Evolutionary conservation across 164 flowering plant genomes (phyloP), one percentile per base, ranked within the genome.

Genomic region (Tetrastigma voinierianum): DNA sequence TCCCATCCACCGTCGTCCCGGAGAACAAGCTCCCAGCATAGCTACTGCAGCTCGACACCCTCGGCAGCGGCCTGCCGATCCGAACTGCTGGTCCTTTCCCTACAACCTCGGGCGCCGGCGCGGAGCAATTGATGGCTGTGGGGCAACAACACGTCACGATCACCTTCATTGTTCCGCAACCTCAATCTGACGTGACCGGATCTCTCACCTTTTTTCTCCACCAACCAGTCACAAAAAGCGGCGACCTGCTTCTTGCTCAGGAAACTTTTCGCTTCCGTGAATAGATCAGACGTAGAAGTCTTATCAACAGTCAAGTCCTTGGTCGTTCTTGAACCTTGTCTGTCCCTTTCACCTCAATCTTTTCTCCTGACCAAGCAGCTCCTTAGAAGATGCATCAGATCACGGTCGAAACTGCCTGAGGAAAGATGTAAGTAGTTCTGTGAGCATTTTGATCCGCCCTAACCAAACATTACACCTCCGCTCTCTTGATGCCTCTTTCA

Each of bases 1-100:
- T 79, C 20, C 85, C 87, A 21, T 85, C 91, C 56, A 78, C 40
- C 12, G 88, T 81, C 9, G 83, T 83, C n/a, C n/a, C n/a, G n/a
- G 97, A 88, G 55, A n/a, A 86, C 76, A 87, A 72, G 66, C 95
- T 93, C 60, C n/a, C 90, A 0, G 84, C 88, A 49, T 74, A 91
- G 64, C 93, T 88, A 55, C 88, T 82, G 40, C 75, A 86, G 61
- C 90, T 83, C 6, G 93, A 89, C 4, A 83, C n/a, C 71, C 88
- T 74, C 70, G 74, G 83, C 73, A 81, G 67, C 25, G 91, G 82
- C 70, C 61, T 78, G 85, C 61, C 86, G 78, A 21, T 81, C 82
- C n/a, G 5, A 81, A 65, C 25, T 52, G 62, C 57, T 68, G 62
- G 61, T 77, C 80, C 43, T 74, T 59, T 18, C 68, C 45, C 74